These are phyloP conservation scores for Botryotinia convoluta DNA, from an alignment of 2,329 filamentous ascomycete species.

Conservation along the genomic window DNA sequence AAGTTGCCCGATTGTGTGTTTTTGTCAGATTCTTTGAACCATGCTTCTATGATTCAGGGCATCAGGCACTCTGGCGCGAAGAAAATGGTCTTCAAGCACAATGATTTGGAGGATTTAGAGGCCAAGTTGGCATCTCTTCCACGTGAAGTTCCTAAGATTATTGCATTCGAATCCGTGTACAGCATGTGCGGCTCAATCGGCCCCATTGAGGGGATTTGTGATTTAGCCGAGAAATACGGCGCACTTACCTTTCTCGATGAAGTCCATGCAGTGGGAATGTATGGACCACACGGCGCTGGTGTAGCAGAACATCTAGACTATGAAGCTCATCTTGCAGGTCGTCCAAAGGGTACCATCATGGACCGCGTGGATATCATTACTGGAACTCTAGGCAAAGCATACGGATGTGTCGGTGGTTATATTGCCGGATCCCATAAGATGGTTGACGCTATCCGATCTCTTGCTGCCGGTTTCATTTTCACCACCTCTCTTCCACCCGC, in stretches of 20 bases:
- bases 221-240: constrained; percentile 95
- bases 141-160: constrained; percentile 87
- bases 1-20: constrained; percentile 97
- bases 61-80: constrained; percentile 95
- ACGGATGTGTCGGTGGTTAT: constrained; percentile 96
- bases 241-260: constrained; percentile 97
- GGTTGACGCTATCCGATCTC: constrained; percentile 88
- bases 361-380: constrained; percentile 98
- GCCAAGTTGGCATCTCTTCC: constrained; percentile 87
- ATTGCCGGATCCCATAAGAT: constrained; percentile 86
- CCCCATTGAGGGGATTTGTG: constrained; percentile 92
- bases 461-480: constrained; percentile 98
- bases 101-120: constrained; percentile 90
- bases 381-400: constrained; percentile 94
- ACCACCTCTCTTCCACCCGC: constrained; percentile 94
- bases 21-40: constrained; percentile 94
- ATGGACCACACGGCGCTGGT: constrained; percentile 90
- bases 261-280: constrained; percentile 99
- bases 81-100: constrained; percentile 99
- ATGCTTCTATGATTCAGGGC: constrained; percentile 98
- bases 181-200: constrained; percentile 99
- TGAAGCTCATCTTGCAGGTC: constrained; percentile 75
- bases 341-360: constrained; percentile 80
- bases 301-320: constrained; percentile 97
- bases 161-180: constrained; percentile 98